Evolutionary conservation across 73 alveolate species (phyloP), one percentile per base, ranked within the genome.

Genomic region (Stentor coeruleus): DNA sequence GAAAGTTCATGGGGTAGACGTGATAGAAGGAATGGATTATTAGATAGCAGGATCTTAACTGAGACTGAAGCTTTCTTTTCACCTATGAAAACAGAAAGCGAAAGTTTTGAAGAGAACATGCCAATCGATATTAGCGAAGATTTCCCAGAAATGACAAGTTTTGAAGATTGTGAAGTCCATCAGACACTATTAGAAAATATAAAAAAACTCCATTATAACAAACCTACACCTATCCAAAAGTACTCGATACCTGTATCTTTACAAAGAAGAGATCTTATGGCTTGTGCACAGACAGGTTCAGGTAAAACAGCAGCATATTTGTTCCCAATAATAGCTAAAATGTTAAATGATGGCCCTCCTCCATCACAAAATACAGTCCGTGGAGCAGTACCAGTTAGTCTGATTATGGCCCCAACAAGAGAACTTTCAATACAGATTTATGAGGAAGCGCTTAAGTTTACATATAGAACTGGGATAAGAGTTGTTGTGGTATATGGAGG

Each of bases 401-500:
- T 95, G 40, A 90, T 95, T 30, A 73, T 95, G 81, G 98, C 94
- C 3, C 99, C 99, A 0, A 95, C 99, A 3, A 87, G 99, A 86
- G 99, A 95, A 87, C 89, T 95, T 59, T 82, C 83, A 0, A 35
- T 58, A 36, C 81, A 85, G 40, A 81, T 81, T 41, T 42, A 85
- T 3, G 58, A 81, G 6, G 66, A 82, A 59, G 66, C 76, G 38
- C 39, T 58, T 11, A 20, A 38, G 37, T 85, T 85, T 59, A 66
- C 85, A 2, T 26, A 33, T 14, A 39, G 60, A 42, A 42, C 88
- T 39, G 86, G 89, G 49, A 38, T 85, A 6, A 58, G 31, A 39
- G 82, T 81, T 26, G 89, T 75, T 72, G 37, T 14, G 38, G 40
- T 37, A 15, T 83, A 90, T 84, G 93, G 96, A 11, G 93, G 92